Conservation (phyloP, 108 stramenopile genomes). For the Chaetoceros muelleri region DNA sequence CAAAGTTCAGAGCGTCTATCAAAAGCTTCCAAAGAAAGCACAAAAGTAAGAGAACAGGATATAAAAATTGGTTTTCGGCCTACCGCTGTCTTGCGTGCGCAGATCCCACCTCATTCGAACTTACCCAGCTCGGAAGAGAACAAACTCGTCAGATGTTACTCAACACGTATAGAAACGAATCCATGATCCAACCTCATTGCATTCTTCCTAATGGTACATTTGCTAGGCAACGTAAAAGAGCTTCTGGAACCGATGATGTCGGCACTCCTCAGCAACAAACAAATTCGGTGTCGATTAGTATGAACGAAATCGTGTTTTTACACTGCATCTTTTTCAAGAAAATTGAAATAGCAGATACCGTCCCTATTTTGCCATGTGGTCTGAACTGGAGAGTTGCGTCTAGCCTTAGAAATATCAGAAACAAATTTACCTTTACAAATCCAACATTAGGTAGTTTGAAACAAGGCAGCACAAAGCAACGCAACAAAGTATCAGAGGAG, state of each 20-base stretch:
- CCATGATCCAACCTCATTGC: conserved; percentile 38
- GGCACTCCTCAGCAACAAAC: conserved; percentile 4
- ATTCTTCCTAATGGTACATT: conserved; percentile 38
- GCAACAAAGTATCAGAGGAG: too few relatives aligned
- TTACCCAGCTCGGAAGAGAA: conserved; percentile 57
- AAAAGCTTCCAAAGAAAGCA: neutral
- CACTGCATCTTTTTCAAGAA: neutral
- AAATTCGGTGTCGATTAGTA: neutral
- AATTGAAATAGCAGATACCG: conserved; percentile 5
- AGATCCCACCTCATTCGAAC: conserved; percentile 56
- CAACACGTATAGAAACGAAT: conserved; percentile 37
- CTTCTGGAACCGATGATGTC: conserved; percentile 1
- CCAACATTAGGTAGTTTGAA: neutral
- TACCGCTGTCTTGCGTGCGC: conserved; percentile 68
- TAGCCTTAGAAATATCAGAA: neutral
- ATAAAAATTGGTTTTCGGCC: conserved; percentile 29
- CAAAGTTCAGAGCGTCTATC: neutral
- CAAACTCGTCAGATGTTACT: conserved; percentile 62
- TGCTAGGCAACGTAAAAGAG: conserved; percentile 26
- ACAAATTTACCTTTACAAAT: neutral
- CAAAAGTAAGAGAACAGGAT: neutral
- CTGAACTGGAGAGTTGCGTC: conserved; percentile 40
- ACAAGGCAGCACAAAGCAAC: too few relatives aligned
- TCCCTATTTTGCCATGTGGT: conserved; percentile 30
- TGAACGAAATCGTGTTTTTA: neutral